Percentiles rank a stretch among this genome's conserved stretches.
These are phyloP conservation scores for Lasiodiplodia sp. DNA, from an alignment of 2,329 filamentous ascomycete genomes.

Conservation along the genomic window DNA sequence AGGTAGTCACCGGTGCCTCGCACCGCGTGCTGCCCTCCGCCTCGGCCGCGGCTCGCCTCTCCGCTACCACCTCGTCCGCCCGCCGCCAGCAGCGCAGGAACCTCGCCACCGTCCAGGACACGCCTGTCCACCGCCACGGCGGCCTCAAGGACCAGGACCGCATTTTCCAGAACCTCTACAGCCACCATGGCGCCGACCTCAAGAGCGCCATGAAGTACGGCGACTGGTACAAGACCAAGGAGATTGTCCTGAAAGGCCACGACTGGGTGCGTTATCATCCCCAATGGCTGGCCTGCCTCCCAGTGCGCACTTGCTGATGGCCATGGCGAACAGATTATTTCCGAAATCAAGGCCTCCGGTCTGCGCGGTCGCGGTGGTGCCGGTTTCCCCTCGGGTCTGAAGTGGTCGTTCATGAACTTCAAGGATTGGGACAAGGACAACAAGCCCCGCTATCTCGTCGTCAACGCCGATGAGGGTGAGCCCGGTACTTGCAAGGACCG, in stretches of 20 bases:
- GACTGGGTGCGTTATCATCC: conserved; percentile 74
- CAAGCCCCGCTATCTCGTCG: conserved; percentile 94
- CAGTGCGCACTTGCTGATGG: conserved; percentile 32
- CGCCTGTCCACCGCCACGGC: conserved; percentile 74
- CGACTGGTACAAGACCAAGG: conserved; percentile 99
- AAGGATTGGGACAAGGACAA: conserved; percentile 99
- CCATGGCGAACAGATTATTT: conserved; percentile 73
- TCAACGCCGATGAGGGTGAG: conserved; percentile 98
- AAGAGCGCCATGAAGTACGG: conserved; percentile 97
- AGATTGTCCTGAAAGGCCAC: conserved; percentile 95
- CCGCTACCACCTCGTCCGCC: conserved; percentile 49
- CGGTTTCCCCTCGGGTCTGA: conserved; percentile 96
- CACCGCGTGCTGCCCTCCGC: conserved; percentile 51
- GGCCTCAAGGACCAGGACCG: conserved; percentile 95
- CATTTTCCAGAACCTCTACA: conserved; percentile 99
- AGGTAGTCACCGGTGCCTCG: conserved; percentile 49
- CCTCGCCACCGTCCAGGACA: conserved; percentile 67
- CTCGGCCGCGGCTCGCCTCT: conserved; percentile 47
- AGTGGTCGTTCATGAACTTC: conserved; percentile 99
- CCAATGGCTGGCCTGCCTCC: conserved; percentile 16
- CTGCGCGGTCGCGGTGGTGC: conserved; percentile 95
- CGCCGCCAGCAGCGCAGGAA: conserved; percentile 65
- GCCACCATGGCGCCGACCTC: conserved; percentile 87
- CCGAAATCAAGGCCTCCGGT: conserved; percentile 95
- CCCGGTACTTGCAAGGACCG: conserved; percentile 99